Evolutionary conservation across 805 yeast species (phyloP), one percentile per base, ranked within the genome.

Genomic region (Metschnikowia sp.): DNA sequence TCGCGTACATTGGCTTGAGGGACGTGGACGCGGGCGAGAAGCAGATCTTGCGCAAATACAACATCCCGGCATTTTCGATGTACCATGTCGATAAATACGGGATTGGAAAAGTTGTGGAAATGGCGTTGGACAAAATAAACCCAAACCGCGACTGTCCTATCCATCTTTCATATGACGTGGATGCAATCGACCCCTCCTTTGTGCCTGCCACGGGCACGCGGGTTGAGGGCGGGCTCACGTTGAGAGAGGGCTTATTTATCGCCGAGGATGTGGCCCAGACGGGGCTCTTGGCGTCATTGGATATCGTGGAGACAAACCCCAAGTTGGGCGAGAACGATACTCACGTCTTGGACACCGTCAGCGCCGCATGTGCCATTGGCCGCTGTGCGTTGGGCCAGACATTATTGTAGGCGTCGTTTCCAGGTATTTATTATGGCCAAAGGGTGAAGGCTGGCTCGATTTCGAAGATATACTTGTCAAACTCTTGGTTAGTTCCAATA

Each of bases 191-290:
- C 68, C 98, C 98, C 40, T 77, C 82, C 52, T 90, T 75, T 62
- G 97, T 94, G 11, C 97, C 97, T 15, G 96, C 97, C 35, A 92
- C 99, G 1, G 99, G 99, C 45, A 94, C 99, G 1, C 92, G 97
- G 37, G 99, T 92, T 12, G 83, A 96, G 65, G 98, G 98, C 54
- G 99, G 99, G 3, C 75, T 92, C 54, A 84, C 97, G 8, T 77
- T 92, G 67, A 81, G 99, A 71, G 99, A 92, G 70, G 97, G 97
- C 42, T 77, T 94, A 64, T 92, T 86, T 64, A 69, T 92, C 45
- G 94, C 91, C 51, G 99, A 92, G 71, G 94, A 92, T 55, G 75
- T 91, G 32, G 97, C 97, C 8, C 88, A 82, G 60, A 81, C 96
- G 28, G 97, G 97, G n/a, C 80, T 83, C 55, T 78, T 92, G 52